A percentile compares a stretch with the other conserved stretches of the same genome.
Evolutionary conservation across 2,329 filamentous ascomycete species (phyloP).

Genomic region (Colletotrichum higginsianum): DNA sequence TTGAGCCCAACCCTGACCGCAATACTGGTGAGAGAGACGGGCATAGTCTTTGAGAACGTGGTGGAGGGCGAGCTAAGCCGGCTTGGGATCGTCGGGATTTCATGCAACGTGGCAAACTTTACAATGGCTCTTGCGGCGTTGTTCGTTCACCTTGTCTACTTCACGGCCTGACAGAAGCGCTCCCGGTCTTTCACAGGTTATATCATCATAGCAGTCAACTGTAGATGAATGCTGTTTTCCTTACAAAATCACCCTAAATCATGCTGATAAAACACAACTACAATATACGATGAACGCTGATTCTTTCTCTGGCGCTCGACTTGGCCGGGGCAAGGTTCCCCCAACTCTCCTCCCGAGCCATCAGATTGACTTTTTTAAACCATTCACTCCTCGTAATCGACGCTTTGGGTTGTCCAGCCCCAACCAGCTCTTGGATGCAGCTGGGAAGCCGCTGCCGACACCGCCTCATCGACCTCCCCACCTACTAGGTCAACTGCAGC

Average conservation of each 20-base stretch:
- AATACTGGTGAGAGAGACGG: neutral
- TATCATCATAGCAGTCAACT: too few relatives aligned
- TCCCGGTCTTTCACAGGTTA: too few relatives aligned
- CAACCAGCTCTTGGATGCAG: too few relatives aligned
- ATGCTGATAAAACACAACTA: too few relatives aligned
- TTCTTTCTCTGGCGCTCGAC: too few relatives aligned
- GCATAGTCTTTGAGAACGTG: neutral
- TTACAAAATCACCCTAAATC: too few relatives aligned
- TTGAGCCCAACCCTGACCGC: neutral
- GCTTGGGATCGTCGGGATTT: neutral
- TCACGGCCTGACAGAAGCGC: too few relatives aligned
- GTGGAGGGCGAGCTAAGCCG: neutral
- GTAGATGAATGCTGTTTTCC: too few relatives aligned
- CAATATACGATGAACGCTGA: too few relatives aligned
- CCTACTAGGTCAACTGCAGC: neutral
- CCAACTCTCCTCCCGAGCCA: neutral
- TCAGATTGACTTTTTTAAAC: neutral
- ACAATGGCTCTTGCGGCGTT: neutral
- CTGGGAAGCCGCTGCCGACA: too few relatives aligned
- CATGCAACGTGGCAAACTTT: neutral
- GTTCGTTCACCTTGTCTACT: neutral
- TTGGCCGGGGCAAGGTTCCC: neutral
- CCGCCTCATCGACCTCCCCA: neutral
- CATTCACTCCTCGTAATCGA: neutral
- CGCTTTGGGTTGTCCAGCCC: neutral